Base-by-base conservation (phyloP, 2,329 filamentous ascomycete genomes). In the Aspergillus brasiliensis region DNA sequence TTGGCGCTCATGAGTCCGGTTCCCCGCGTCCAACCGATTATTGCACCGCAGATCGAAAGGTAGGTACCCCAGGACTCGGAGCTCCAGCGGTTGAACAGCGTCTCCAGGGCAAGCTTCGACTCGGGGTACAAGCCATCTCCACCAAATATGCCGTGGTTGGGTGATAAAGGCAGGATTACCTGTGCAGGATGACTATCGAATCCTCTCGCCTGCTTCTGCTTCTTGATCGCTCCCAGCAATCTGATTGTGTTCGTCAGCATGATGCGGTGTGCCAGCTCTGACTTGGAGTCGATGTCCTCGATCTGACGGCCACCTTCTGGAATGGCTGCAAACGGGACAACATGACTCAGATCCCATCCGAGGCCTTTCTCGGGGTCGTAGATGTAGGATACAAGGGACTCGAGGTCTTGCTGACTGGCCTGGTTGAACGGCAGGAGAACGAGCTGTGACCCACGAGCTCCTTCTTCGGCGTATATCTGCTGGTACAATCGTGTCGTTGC, bases 401-500 rank as follows among this genome's bases (percentile, higher is more conserved):
- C 52, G 27, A 54, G 31, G 46, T 59, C 57, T 19, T 46, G 44
- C 5, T 38, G 27, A 21, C 57, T 59, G 1, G 57, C 52, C 40
- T 59, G 57, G 31, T 59, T 59, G 27, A 59, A 59, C 5, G 57
- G 52, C n/a, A 59, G 37, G 8, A 59, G 46, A 17, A 51, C 25
- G 3, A 59, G 47, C 15, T 51, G 44, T 4, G 57, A 59, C 13
- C 47, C 57, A 19, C 52, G 51, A 19, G 51, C 34, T 2, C 57
- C 46, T 21, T 38, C 54, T 37, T 56, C 51, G 8, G 48, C 27
- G 17, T 59, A 59, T 2, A 59, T n/a, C 17, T 48, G n/a, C 27
- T 59, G 53, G 46, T 51, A 56, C 37, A 44, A 21, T 6, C 46
- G 46, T 8, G 52, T 52, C 4, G 52, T 52, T 13, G 46, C 23